phyloP scores from a whole-genome alignment of 352 stramenopile genomes.

The Pythium oligandrum region DNA sequence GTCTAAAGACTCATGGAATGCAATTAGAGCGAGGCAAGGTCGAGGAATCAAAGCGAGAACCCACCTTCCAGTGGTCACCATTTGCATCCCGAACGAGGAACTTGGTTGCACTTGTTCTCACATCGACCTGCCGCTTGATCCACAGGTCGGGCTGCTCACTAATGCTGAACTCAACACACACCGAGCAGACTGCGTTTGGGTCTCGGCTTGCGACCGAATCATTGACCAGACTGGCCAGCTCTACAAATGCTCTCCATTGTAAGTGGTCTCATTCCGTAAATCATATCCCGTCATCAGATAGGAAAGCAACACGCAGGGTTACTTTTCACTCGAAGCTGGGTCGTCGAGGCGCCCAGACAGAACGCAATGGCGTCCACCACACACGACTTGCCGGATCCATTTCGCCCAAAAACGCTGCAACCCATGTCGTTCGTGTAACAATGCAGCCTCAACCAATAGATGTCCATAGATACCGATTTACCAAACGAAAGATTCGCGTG shows the following conservation, averaged over 20 bases:
- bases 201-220: constrained; percentile 4
- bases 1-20: no score
- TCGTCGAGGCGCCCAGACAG: constrained; percentile 13
- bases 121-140: constrained; percentile 17
- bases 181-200: background rate
- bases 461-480: background rate
- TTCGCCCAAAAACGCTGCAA: constrained; percentile 20
- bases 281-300: no score
- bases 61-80: constrained; percentile 9
- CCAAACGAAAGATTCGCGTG: constrained; percentile 15
- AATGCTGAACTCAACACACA: no score
- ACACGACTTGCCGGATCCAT: constrained; percentile 23
- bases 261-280: no score
- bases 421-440: no score
- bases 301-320: background rate
- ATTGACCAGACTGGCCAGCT: constrained; percentile 18
- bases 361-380: constrained; percentile 26
- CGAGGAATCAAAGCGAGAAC: background rate
- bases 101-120: constrained; percentile 12
- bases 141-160: background rate
- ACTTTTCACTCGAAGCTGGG: constrained; percentile 22
- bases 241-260: no score
- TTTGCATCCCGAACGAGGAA: constrained; percentile 4
- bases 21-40: no score
- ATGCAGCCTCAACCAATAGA: no score